phyloP scores from a whole-genome alignment of 2,329 filamentous ascomycete species.

The Alternaria longipes region DNA sequence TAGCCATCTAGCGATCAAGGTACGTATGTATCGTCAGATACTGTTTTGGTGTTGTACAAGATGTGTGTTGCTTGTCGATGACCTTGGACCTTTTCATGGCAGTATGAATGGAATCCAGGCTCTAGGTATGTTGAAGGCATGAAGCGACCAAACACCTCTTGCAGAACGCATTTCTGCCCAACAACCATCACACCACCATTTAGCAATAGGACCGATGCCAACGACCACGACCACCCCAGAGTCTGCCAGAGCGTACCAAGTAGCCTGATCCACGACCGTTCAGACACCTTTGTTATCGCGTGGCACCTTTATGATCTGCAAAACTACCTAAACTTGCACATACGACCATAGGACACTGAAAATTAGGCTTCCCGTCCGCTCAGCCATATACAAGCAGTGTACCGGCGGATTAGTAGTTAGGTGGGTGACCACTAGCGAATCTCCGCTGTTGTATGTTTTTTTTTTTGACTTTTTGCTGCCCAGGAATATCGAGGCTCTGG shows the following conservation, averaged over 20 bases:
- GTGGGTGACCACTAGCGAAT: neutral
- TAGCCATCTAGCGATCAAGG: neutral
- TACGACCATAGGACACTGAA: neutral
- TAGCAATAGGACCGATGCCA: neutral
- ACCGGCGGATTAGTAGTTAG: neutral
- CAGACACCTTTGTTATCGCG: fast-evolving
- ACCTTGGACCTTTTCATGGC: too few species aligned
- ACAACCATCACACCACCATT: neutral
- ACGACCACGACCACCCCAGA: neutral
- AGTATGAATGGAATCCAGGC: neutral
- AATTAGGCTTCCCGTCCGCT: neutral
- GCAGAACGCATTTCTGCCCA: neutral
- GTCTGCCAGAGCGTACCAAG: neutral
- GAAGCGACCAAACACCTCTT: neutral
- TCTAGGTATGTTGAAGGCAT: neutral
- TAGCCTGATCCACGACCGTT: too few species aligned
- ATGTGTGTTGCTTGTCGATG: neutral
- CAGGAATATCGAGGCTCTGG: neutral
- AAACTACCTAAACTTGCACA: neutral
- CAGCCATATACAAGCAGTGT: neutral
- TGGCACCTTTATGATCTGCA: fast-evolving
- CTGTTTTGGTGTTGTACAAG: conserved; percentile 31
- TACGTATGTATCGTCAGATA: conserved; percentile 50
- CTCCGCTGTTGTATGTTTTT: neutral
- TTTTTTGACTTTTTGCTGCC: neutral